Evolutionary conservation across 1,284 basidiomycete genomes (phyloP).

Genomic region (Naganishia sp.): DNA sequence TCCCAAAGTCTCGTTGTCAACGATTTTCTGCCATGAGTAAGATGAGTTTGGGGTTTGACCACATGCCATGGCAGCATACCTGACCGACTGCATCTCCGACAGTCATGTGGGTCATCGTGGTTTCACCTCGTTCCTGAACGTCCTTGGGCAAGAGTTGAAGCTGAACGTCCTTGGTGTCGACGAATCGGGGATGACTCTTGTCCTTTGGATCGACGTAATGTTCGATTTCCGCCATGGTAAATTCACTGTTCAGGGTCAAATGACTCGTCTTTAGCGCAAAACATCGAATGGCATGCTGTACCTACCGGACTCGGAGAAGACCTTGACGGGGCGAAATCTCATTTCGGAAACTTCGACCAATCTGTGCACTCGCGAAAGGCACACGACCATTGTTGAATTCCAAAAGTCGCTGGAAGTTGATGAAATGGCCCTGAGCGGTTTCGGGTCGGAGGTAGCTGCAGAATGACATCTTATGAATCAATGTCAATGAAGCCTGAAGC

Average conservation of each 20-base stretch:
- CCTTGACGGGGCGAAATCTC: conserved; percentile 97
- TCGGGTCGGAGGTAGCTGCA: conserved; percentile 89
- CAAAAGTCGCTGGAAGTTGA: conserved; percentile 95
- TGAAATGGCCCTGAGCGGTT: conserved; percentile 98
- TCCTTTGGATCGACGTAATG: conserved; percentile 95
- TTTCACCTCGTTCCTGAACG: conserved; percentile 76
- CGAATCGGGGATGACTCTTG: conserved; percentile 84
- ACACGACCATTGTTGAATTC: conserved; percentile 97
- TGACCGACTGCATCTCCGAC: conserved; percentile 84
- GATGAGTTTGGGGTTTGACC: too few species aligned
- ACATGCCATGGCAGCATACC: conserved; percentile 37
- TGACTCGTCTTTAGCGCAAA: neutral
- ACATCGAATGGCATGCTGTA: neutral
- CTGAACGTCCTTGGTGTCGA: conserved; percentile 73
- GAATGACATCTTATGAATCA: neutral
- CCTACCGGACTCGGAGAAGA: conserved; percentile 78
- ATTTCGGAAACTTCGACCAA: conserved; percentile 95
- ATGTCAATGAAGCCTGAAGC: too few species aligned
- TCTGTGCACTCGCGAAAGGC: conserved; percentile 96
- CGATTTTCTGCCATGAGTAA: conserved; percentile 61
- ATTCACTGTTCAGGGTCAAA: conserved; percentile 63
- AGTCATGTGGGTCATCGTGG: conserved; percentile 66
- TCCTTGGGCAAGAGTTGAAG: conserved; percentile 80
- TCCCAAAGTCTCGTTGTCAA: conserved; percentile 96
- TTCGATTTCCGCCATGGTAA: conserved; percentile 99